Base-by-base conservation (phyloP, 306 rosid genomes). In the Dryas octopetala region DNA sequence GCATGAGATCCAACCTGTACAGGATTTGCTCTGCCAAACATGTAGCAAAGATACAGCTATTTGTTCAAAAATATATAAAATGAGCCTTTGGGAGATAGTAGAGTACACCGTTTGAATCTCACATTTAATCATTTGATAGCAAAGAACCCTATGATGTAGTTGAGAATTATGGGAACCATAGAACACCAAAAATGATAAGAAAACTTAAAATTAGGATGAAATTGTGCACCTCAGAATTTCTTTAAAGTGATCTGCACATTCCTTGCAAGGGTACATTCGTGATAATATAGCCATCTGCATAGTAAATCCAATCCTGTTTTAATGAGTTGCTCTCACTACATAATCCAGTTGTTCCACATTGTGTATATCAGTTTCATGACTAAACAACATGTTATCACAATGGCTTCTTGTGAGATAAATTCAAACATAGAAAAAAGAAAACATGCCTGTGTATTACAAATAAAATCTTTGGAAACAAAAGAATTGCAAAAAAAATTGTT, bases 241-340 rank as follows among this genome's bases (percentile, higher is more conserved):
- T 86, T 87, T 85, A 75, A 93, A 93, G 85, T 93, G 98, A 83
- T 94, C 94, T 49, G 97, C 97, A 50, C 98, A 91, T 68, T 94
- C 98, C 79, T 75, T 88, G 88, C 97, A 91, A 55, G 98, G 98
- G 77, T 94, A 94, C 71, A 90, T 79, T 63, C 96, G 88, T 74
- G 98, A 83, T 76, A 91, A 81, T 75, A 91, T 94, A 15, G 86
- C 79, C 85, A 94, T 85, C 97, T 94, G 89, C 69, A 65, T 52
- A 28, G 46, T 67, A 62, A 78, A 83, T 72, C 38, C 74, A 80
- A 44, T 4, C 76, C 48, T 12, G 61, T 80, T 70, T 54, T 9
- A 40, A 64, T 43, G 4, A 43, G 69, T 16, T 43, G 23, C 32
- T 44, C 69, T 1, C 3, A 43, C 7, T 43, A 9, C 6, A 45